A percentile compares a stretch with the other conserved stretches of the same genome.
Conservation (phyloP, 2,329 filamentous ascomycete genomes). For the Colletotrichum melonis region DNA sequence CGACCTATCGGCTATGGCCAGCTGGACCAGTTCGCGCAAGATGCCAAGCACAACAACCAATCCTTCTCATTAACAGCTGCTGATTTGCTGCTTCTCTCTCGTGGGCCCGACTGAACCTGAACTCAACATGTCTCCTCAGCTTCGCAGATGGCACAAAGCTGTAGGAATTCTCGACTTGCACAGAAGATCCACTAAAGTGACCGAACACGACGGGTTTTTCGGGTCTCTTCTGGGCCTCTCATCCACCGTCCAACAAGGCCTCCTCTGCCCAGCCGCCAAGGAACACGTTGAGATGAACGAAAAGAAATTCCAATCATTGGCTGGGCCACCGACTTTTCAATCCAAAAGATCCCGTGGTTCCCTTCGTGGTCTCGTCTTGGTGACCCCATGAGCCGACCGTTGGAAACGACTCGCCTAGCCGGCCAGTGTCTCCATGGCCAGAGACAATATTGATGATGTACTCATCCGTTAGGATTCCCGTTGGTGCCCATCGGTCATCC, state of each 20-base stretch:
- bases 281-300: slow-evolving; percentile 14
- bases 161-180: neutral
- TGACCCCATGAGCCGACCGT: neutral
- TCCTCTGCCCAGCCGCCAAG: slow-evolving; percentile 27
- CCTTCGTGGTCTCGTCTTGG: neutral
- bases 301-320: slow-evolving; percentile 21
- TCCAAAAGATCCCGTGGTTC: neutral
- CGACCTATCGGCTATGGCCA: slow-evolving; percentile 9
- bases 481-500: neutral
- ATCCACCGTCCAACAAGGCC: slow-evolving; percentile 1
- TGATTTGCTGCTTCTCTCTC: neutral
- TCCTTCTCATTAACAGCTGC: neutral
- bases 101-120: slow-evolving; percentile 3
- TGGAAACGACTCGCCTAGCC: slow-evolving; percentile 4
- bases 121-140: neutral
- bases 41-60: slow-evolving; percentile 14
- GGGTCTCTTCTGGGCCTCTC: slow-evolving; percentile 12
- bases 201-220: neutral
- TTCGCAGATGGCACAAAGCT: slow-evolving; percentile 22
- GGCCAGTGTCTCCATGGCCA: neutral
- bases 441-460: neutral
- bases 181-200: slow-evolving; percentile 2
- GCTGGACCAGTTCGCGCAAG: neutral
- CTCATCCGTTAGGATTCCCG: neutral
- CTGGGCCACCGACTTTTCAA: slow-evolving; percentile 2